Evolutionary conservation across 2,329 filamentous ascomycete species (phyloP).

Genomic region (Elsinoe batatas): DNA sequence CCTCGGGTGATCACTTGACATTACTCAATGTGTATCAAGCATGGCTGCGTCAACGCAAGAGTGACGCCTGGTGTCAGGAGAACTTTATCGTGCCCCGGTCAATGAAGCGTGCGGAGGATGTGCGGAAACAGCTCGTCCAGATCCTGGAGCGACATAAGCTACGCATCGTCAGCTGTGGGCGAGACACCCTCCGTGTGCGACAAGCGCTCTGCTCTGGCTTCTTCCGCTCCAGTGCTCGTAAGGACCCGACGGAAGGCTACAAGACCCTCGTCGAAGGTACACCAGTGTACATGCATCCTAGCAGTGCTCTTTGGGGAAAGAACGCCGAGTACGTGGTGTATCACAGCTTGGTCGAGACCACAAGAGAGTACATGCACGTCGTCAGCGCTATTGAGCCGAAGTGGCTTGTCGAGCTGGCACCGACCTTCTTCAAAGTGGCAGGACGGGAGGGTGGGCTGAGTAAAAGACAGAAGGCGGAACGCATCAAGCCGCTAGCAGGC

Average conservation of each 20-base stretch:
- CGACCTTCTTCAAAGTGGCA: slow-evolving; percentile 97
- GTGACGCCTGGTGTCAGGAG: slow-evolving; percentile 88
- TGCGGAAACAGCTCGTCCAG: slow-evolving; percentile 79
- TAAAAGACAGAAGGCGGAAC: slow-evolving; percentile 86
- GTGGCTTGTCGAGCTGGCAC: slow-evolving; percentile 88
- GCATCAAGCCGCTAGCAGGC: slow-evolving; percentile 92
- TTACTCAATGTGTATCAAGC: slow-evolving; percentile 92
- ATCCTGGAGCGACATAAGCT: slow-evolving; percentile 93
- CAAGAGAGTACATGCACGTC: slow-evolving; percentile 96
- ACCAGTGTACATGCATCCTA: slow-evolving; percentile 88
- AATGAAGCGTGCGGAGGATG: slow-evolving; percentile 83
- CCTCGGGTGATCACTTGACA: slow-evolving; percentile 86
- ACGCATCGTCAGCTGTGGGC: slow-evolving; percentile 70
- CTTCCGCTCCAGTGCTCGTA: slow-evolving; percentile 89
- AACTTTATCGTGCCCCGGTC: slow-evolving; percentile 92
- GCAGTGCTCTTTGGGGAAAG: slow-evolving; percentile 86
- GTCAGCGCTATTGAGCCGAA: slow-evolving; percentile 91
- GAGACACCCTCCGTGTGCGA: slow-evolving; percentile 76
- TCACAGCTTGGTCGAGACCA: slow-evolving; percentile 80
- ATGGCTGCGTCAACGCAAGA: slow-evolving; percentile 82
- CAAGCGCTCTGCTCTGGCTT: slow-evolving; percentile 86
- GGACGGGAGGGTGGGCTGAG: slow-evolving; percentile 67
- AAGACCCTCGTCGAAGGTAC: slow-evolving; percentile 95
- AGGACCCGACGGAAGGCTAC: slow-evolving; percentile 93
- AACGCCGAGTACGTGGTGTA: slow-evolving; percentile 95